phyloP scores from a whole-genome alignment of 768 basidiomycete genomes.

The Porphyrellus cyaneotinctus region DNA sequence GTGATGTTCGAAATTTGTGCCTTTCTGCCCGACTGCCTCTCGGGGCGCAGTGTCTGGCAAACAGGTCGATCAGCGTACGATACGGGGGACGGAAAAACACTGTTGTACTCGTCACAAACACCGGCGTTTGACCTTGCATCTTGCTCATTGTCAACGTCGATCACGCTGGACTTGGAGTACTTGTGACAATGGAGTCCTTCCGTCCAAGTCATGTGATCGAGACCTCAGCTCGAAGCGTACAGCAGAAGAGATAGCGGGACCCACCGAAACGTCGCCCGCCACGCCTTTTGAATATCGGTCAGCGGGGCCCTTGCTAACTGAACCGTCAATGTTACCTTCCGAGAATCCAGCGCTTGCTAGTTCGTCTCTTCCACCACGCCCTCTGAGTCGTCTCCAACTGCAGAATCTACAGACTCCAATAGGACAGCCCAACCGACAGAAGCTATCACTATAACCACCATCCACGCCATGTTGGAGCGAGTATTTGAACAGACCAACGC shows the following conservation, averaged over 20 bases:
- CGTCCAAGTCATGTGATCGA: too few species aligned
- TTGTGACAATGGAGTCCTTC: too few species aligned
- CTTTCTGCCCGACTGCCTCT: conserved; percentile 90
- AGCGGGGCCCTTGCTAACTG: not conserved
- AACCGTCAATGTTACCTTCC: not conserved
- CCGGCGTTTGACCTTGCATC: conserved; percentile 59
- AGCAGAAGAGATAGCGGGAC: too few species aligned
- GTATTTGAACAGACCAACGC: conserved; percentile 56
- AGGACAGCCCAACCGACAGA: conserved; percentile 26
- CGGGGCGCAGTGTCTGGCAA: conserved; percentile 82
- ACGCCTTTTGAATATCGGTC: not conserved
- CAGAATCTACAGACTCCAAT: conserved; percentile 14
- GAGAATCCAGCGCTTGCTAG: not conserved
- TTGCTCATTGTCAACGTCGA: not conserved
- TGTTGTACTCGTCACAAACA: conserved; percentile 77
- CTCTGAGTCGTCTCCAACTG: not conserved
- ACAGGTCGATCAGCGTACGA: not conserved
- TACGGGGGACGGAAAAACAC: not conserved
- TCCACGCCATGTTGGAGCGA: conserved; percentile 49
- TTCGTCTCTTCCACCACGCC: not conserved
- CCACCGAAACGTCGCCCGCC: not conserved
- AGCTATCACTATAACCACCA: conserved; percentile 35
- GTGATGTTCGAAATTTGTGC: conserved; percentile 97
- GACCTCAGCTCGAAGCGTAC: too few species aligned
- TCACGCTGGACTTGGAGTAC: not conserved